Evolutionary conservation across 768 basidiomycete species (phyloP), one percentile per base, ranked within the genome.

Genomic region (Panaeolus cyanescens): DNA sequence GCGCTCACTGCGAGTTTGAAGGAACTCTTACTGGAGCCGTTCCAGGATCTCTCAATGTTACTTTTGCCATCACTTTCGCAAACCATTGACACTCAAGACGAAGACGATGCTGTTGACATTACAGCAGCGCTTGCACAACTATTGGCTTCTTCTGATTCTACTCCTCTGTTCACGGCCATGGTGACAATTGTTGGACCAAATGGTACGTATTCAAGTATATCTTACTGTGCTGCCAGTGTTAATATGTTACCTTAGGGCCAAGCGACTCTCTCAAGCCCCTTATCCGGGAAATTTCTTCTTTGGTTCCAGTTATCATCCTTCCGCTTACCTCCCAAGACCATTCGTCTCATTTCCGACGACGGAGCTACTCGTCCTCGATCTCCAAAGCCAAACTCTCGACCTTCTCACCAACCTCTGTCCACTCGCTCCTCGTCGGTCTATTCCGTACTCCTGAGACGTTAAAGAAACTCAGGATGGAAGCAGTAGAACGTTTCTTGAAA

Each of bases 381-480:
- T 34, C 59, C 6, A 45, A 61, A 59, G 66, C 68, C 62, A 81
- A 74, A 68, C 66, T 86, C 57, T 87, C 89, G 25, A 73, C 83
- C 20, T 88, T 90, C 72, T 76, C 77, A 6, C 89, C 89, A 22
- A 62, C 75, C 3, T 80, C 85, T 1, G 67, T 81, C 1, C 68
- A 78, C 7, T 80, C 84, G 1, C 79, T 91, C 9, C 84, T 88
- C 12, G 71, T 70, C 30, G 87, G 86, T 10, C 74, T 91, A 12
- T 89, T 91, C 72, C 84, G 80, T 62, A 83, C 86, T 1, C 88
- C 89, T 0, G 87, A 86, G 61, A 87, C 80, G 0, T 77, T 90
- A 10, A 76, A 80, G 1, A 68, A 77, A 1, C 76, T 91, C 31
- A 83, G 90, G 32, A 75, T 72, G 17, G 90, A 91, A 71, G 89